Conservation (phyloP, 139 green algal genomes). For the Picochlorum sp. region DNA sequence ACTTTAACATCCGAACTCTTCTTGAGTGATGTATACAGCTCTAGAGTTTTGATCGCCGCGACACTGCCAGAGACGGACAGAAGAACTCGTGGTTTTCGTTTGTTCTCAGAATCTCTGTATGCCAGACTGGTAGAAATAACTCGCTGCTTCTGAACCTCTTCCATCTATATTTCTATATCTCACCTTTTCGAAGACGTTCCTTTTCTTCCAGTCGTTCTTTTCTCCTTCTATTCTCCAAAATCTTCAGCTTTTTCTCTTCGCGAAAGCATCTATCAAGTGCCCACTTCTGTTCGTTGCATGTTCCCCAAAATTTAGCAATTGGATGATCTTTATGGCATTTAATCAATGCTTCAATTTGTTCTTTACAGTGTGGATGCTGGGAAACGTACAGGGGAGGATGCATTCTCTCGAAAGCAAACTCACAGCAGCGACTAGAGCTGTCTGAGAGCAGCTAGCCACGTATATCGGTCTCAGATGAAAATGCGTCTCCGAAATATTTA, state of each 20-base stretch:
- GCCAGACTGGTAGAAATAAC: not conserved
- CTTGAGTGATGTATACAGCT: slow-evolving; percentile 29
- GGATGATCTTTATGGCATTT: slow-evolving; percentile 53
- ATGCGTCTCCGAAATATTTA: no score
- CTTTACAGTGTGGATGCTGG: slow-evolving; percentile 36
- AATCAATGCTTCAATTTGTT: slow-evolving; percentile 59
- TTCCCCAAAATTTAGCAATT: slow-evolving; percentile 51
- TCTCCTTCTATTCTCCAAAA: slow-evolving; percentile 10
- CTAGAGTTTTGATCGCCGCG: slow-evolving; percentile 53
- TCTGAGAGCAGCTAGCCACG: not conserved
- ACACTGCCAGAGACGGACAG: slow-evolving; percentile 59
- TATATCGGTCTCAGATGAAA: no score
- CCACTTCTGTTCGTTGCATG: slow-evolving; percentile 56
- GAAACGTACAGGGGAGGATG: slow-evolving; percentile 40
- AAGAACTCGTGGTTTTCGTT: slow-evolving; percentile 34
- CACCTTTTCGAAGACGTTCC: not conserved
- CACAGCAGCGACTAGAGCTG: not conserved
- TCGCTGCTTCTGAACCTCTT: not conserved
- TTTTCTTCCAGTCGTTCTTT: slow-evolving; percentile 10
- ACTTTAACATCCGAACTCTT: slow-evolving; percentile 42
- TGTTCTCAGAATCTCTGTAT: slow-evolving; percentile 7
- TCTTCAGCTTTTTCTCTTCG: slow-evolving; percentile 61
- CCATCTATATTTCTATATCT: not conserved
- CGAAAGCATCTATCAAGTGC: slow-evolving; percentile 55
- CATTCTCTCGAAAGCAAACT: slow-evolving; percentile 17